Conservation (phyloP, 352 stramenopile species). For the Globisporangium echinulatum region DNA sequence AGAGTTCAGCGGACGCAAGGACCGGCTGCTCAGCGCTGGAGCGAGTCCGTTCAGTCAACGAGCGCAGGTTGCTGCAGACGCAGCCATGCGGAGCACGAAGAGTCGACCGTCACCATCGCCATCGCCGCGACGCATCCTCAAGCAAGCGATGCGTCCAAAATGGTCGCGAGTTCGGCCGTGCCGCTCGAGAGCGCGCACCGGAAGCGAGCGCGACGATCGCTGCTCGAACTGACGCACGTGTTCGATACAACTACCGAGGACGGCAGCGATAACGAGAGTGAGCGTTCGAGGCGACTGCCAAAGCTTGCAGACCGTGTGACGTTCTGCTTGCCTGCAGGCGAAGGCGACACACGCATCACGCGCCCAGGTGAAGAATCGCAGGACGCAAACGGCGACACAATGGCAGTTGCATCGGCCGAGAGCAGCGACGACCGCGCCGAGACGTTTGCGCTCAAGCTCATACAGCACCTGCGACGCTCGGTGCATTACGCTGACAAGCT, state of each 20-base stretch:
- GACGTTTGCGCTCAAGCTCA: slow-evolving; percentile 41
- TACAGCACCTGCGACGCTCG: slow-evolving; percentile 57
- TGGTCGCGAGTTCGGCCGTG: slow-evolving; percentile 15
- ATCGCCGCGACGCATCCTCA: slow-evolving; percentile 28
- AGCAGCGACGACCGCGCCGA: slow-evolving; percentile 36
- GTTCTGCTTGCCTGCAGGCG: slow-evolving; percentile 35
- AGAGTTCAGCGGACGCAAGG: slow-evolving; percentile 39
- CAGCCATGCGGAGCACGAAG: slow-evolving; percentile 10
- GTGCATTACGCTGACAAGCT: slow-evolving; percentile 62
- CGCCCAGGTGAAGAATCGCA: slow-evolving; percentile 51
- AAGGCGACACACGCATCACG: slow-evolving; percentile 32
- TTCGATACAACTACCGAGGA: slow-evolving; percentile 17
- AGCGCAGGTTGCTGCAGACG: slow-evolving; percentile 12
- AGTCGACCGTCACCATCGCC: slow-evolving; percentile 10
- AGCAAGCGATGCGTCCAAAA: slow-evolving; percentile 13
- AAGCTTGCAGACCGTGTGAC: slow-evolving; percentile 50
- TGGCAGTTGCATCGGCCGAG: slow-evolving; percentile 19
- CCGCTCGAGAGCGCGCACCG: slow-evolving; percentile 25
- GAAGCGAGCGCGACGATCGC: slow-evolving; percentile 41
- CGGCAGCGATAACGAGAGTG: not conserved
- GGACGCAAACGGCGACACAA: slow-evolving; percentile 10
- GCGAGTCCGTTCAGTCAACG: slow-evolving; percentile 36
- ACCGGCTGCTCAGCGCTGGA: slow-evolving; percentile 25
- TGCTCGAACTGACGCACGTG: slow-evolving; percentile 28
- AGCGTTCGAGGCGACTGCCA: slow-evolving; percentile 10